These are phyloP conservation scores for Gastrolobium villosum DNA, from an alignment of 306 rosid species.

Conservation along the genomic window DNA sequence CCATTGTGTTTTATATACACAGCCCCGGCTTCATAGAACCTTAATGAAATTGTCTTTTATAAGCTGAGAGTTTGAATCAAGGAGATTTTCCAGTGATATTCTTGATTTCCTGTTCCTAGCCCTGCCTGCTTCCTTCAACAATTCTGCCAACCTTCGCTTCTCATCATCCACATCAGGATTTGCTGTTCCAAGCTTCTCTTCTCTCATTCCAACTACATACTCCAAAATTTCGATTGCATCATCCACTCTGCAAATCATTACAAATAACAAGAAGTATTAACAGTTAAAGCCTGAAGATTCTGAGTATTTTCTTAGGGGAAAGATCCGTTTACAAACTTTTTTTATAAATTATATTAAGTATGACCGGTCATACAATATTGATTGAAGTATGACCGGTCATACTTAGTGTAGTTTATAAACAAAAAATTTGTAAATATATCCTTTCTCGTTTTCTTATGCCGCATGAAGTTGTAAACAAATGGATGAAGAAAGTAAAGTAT, in stretches of 20 bases:
- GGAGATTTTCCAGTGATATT: slow-evolving; percentile 79
- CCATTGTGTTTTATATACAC: slow-evolving; percentile 57
- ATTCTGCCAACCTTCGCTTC: slow-evolving; percentile 78
- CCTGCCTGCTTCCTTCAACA: slow-evolving; percentile 84
- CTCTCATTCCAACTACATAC: slow-evolving; percentile 85
- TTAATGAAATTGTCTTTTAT: slow-evolving; percentile 53
- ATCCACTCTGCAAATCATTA: slow-evolving; percentile 64
- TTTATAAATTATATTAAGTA: too few relatives aligned
- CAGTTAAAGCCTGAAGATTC: slow-evolving; percentile 26
- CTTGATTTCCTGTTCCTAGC: slow-evolving; percentile 66
- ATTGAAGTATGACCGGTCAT: too few relatives aligned
- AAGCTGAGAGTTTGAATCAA: slow-evolving; percentile 56
- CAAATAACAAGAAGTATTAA: slow-evolving; percentile 36
- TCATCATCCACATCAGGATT: slow-evolving; percentile 85
- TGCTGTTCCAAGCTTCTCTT: slow-evolving; percentile 90
- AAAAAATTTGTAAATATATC: too few relatives aligned
- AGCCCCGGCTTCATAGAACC: slow-evolving; percentile 55
- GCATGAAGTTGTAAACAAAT: not conserved
- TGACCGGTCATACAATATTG: too few relatives aligned
- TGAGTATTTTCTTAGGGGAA: not conserved
- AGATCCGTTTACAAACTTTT: too few relatives aligned
- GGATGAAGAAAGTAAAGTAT: slow-evolving; percentile 7
- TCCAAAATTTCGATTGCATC: slow-evolving; percentile 87
- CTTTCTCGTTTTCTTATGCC: not conserved
- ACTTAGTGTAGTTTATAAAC: too few relatives aligned